Evolutionary conservation across 2,329 filamentous ascomycete species (phyloP).

Genomic region (Xylariales sp.): DNA sequence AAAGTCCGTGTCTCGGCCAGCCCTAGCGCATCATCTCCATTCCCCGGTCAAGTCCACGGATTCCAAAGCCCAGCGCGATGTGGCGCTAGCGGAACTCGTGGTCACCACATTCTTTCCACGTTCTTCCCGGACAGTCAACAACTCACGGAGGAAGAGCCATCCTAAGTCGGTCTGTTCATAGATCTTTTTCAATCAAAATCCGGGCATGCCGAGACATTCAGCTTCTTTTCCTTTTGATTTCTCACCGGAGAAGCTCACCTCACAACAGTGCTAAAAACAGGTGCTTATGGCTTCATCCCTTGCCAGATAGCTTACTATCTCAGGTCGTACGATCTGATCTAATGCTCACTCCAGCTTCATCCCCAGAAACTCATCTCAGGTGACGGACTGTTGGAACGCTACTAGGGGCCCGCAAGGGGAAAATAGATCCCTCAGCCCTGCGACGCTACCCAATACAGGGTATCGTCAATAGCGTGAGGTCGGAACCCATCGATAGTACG

Average conservation of each 20-base stretch:
- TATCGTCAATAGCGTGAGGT: constrained; percentile 15
- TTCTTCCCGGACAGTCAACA: background rate
- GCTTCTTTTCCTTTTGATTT: background rate
- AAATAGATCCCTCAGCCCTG: constrained; percentile 4
- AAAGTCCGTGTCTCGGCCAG: constrained; percentile 12
- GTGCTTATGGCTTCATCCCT: constrained; percentile 9
- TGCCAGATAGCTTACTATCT: constrained; percentile 5
- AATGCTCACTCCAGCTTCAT: constrained; percentile 12
- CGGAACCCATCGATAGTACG: constrained; percentile 6
- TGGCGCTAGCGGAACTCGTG: constrained; percentile 13
- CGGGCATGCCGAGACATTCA: constrained; percentile 14
- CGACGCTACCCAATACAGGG: constrained; percentile 1
- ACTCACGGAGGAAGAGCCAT: background rate
- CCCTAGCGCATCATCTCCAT: constrained; percentile 3
- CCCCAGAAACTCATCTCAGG: constrained; percentile 5
- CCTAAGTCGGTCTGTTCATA: background rate
- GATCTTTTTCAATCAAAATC: background rate
- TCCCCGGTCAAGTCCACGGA: background rate
- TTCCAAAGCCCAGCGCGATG: constrained; percentile 14
- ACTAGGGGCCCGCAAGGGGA: constrained; percentile 17
- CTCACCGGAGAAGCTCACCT: background rate
- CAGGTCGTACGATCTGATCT: constrained; percentile 13
- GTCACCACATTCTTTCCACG: background rate
- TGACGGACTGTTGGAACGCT: constrained; percentile 6
- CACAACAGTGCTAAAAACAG: constrained; percentile 7